phyloP scores from a whole-genome alignment of 345 rosid species.

The Pugionium dolabratum region DNA sequence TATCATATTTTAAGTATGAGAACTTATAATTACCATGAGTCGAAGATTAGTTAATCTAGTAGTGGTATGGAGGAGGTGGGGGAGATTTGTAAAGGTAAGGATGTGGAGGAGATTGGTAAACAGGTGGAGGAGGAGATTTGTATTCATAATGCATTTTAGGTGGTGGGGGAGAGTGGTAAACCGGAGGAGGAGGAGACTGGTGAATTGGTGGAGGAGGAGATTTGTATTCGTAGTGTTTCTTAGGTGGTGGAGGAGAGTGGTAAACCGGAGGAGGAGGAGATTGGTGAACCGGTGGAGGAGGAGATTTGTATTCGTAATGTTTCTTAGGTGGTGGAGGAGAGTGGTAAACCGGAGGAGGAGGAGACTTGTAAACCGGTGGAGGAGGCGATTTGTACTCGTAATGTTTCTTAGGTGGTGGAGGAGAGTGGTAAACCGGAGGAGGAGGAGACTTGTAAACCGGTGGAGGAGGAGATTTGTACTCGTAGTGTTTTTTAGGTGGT shows the following conservation, averaged over 20 bases:
- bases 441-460: conserved; percentile 26
- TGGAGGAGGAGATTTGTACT: conserved; percentile 27
- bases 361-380: conserved; percentile 21
- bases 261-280: conserved; percentile 34
- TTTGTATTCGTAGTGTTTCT: conserved; percentile 26
- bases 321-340: conserved; percentile 24
- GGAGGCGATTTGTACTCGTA: conserved; percentile 19
- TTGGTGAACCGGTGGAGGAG: conserved; percentile 32
- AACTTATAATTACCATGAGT: conserved; percentile 35
- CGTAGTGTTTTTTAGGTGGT: conserved; percentile 9
- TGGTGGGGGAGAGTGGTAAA: conserved; percentile 32
- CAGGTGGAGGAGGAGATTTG: conserved; percentile 35
- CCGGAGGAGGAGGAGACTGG: conserved; percentile 29
- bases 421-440: conserved; percentile 26
- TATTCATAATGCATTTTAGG: conserved; percentile 23
- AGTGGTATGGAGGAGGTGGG: conserved; percentile 62
- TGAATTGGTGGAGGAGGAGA: conserved; percentile 29
- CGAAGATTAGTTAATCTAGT: conserved; percentile 39
- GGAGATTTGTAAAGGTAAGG: conserved; percentile 43
- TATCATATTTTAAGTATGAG: conserved; percentile 6
- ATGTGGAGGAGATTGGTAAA: conserved; percentile 34
- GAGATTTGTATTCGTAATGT: conserved; percentile 29
- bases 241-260: conserved; percentile 10
- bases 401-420: not conserved
- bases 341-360: conserved; percentile 23